Evolutionary conservation across 768 basidiomycete species (phyloP).

Genomic region (Leccinum pellstonianum): DNA sequence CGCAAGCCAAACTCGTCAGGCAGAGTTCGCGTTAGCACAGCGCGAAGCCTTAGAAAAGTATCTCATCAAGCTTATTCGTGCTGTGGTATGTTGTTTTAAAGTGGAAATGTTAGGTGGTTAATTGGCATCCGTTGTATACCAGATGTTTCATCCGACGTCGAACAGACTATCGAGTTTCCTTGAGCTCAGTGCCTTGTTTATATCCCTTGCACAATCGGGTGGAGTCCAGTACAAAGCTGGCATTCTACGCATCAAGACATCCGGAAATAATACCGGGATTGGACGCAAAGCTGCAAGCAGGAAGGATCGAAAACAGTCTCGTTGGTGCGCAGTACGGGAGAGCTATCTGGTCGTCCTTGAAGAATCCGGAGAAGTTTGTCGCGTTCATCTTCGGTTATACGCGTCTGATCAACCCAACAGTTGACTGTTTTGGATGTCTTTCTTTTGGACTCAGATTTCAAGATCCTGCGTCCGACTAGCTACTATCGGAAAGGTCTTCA

Average conservation of each 20-base stretch:
- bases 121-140: background rate
- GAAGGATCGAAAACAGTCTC: slow-evolving; percentile 58
- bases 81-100: slow-evolving; percentile 62
- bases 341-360: slow-evolving; percentile 85
- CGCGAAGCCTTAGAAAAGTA: slow-evolving; percentile 85
- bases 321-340: slow-evolving; percentile 93
- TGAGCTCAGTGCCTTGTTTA: slow-evolving; percentile 86
- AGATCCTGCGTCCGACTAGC: slow-evolving; percentile 85
- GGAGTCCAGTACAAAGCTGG: slow-evolving; percentile 93
- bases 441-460: slow-evolving; percentile 84
- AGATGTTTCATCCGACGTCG: slow-evolving; percentile 96
- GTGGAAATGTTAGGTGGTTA: slow-evolving; percentile 1
- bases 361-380: slow-evolving; percentile 78
- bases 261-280: slow-evolving; percentile 52
- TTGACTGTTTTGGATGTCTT: slow-evolving; percentile 92
- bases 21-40: slow-evolving; percentile 80
- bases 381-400: background rate
- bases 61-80: slow-evolving; percentile 80
- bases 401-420: slow-evolving; percentile 37
- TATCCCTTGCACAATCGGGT: slow-evolving; percentile 74
- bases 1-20: slow-evolving; percentile 51
- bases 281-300: slow-evolving; percentile 65
- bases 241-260: slow-evolving; percentile 60
- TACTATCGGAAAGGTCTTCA: slow-evolving; percentile 85
- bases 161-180: slow-evolving; percentile 89